Conservation (phyloP, 2,329 filamentous ascomycete species). For the Bipolaris sorokiniana region DNA sequence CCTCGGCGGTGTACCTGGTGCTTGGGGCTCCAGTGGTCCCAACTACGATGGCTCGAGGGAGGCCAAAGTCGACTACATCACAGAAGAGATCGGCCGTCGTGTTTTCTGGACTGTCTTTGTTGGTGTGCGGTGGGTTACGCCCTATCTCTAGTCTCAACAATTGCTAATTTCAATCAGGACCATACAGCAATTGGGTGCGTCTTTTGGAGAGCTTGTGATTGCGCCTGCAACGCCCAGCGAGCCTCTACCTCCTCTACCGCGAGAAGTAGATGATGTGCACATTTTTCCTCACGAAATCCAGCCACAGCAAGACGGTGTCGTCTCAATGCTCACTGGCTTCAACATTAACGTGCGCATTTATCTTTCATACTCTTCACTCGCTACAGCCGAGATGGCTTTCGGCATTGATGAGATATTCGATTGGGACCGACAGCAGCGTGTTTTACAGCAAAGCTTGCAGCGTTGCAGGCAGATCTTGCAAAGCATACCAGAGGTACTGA, state of each 20-base stretch:
- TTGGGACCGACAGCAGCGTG: conserved; percentile 76
- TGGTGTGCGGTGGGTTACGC: conserved; percentile 64
- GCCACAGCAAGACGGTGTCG: conserved; percentile 68
- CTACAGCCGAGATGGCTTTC: conserved; percentile 82
- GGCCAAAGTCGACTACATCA: conserved; percentile 52
- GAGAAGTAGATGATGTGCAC: conserved; percentile 83
- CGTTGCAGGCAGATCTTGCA: conserved; percentile 73
- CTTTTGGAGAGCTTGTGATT: conserved; percentile 74
- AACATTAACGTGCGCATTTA: conserved; percentile 80
- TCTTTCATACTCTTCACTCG: conserved; percentile 77
- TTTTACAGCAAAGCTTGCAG: conserved; percentile 73
- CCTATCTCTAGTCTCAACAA: background rate
- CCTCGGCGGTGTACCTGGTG: conserved; percentile 43
- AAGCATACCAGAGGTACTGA: conserved; percentile 71
- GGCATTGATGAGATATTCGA: conserved; percentile 77
- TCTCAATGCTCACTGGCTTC: conserved; percentile 79
- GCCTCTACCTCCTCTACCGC: conserved; percentile 78
- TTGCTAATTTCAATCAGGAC: conserved; percentile 59
- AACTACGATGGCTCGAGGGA: conserved; percentile 47
- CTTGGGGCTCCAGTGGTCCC: conserved; percentile 46
- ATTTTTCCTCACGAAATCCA: conserved; percentile 75
- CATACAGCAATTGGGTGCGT: conserved; percentile 76
- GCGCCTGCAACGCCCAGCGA: conserved; percentile 76
- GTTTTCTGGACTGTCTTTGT: conserved; percentile 86
- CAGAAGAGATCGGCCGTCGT: conserved; percentile 61